Percentiles rank a stretch among this genome's conserved stretches.
phyloP scores from a whole-genome alignment of 768 basidiomycete genomes.

The Leccinum longicurvipes region DNA sequence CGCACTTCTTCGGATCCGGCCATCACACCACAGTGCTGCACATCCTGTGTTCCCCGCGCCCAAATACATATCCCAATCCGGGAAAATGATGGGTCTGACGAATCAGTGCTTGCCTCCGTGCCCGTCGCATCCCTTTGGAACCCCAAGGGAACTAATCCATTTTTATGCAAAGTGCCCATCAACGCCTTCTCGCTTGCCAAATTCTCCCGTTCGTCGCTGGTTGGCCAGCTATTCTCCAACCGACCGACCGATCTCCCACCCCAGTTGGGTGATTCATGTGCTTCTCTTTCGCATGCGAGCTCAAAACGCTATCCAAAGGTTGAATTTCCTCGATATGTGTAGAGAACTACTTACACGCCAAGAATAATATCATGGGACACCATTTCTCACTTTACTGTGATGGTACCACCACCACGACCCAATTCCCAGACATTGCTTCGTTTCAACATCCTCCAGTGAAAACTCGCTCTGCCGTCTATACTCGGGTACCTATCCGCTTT shows the following conservation, averaged over 20 bases:
- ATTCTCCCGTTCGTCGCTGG: neutral
- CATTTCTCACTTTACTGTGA: neutral
- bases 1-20: neutral
- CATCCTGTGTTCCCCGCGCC: neutral
- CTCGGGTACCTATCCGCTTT: neutral
- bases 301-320: slow-evolving; percentile 14
- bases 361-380: neutral
- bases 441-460: neutral
- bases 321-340: neutral
- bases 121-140: neutral
- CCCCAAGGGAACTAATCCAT: neutral
- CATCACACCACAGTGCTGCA: neutral
- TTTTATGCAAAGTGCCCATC: neutral
- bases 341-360: slow-evolving; percentile 1
- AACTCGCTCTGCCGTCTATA: neutral
- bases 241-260: slow-evolving; percentile 5
- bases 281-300: slow-evolving; percentile 10
- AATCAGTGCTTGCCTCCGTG: neutral
- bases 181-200: neutral
- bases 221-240: neutral
- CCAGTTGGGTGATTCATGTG: neutral
- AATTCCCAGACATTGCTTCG: slow-evolving; percentile 5
- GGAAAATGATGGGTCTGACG: neutral
- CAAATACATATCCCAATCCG: neutral
- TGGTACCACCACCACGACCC: neutral